phyloP scores from a whole-genome alignment of 352 stramenopile genomes.

The Globisporangium splendens region DNA sequence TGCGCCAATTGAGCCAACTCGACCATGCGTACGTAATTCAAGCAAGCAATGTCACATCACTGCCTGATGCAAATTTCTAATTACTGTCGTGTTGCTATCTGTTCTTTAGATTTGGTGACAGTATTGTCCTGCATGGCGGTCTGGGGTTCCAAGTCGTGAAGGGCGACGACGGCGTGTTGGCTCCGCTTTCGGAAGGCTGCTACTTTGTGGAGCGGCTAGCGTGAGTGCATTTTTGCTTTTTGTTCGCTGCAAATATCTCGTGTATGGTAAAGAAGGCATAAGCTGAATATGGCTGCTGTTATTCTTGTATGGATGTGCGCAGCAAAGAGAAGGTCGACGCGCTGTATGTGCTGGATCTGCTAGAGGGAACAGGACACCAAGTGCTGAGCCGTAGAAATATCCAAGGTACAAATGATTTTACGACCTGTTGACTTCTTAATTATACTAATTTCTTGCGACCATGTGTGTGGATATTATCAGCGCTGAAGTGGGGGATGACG shows the following conservation, averaged over 20 bases:
- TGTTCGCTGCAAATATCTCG: not conserved
- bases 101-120: slow-evolving; percentile 46
- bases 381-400: slow-evolving; percentile 76
- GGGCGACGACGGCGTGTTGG: slow-evolving; percentile 41
- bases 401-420: slow-evolving; percentile 30
- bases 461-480: slow-evolving; percentile 16
- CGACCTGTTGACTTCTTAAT: not conserved
- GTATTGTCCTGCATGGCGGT: slow-evolving; percentile 65
- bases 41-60: not conserved
- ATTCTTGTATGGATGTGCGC: not conserved
- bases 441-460: not conserved
- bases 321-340: slow-evolving; percentile 73
- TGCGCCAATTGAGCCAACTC: slow-evolving; percentile 54
- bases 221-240: slow-evolving; percentile 31
- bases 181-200: slow-evolving; percentile 60
- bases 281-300: slow-evolving; percentile 7
- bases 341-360: slow-evolving; percentile 63
- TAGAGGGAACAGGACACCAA: slow-evolving; percentile 71
- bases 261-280: not conserved
- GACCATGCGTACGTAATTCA: slow-evolving; percentile 35
- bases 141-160: slow-evolving; percentile 67
- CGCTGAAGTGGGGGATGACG: slow-evolving; percentile 76
- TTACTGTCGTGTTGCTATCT: not conserved
- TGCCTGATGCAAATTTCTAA: not conserved
- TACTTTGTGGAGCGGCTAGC: slow-evolving; percentile 77